A percentile compares a stretch with the other conserved stretches of the same genome.
phyloP scores from a whole-genome alignment of 2,329 filamentous ascomycete species.

The Alternaria hordeiaustralica region DNA sequence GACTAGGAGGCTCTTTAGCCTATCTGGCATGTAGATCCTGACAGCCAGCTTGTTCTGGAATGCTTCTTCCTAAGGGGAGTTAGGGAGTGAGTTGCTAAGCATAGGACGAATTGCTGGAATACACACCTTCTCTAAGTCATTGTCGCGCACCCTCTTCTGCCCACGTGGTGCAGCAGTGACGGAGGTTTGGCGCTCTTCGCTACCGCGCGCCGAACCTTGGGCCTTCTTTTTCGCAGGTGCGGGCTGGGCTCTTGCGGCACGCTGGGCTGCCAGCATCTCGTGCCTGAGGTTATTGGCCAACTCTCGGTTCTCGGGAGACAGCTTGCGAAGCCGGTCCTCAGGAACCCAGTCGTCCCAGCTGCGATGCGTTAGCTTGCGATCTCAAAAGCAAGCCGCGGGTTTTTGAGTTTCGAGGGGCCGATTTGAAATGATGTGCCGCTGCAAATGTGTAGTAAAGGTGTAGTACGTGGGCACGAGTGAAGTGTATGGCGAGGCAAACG shows the following conservation, averaged over 20 bases:
- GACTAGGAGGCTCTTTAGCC: conserved; percentile 88
- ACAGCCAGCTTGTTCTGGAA: conserved; percentile 87
- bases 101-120: background rate
- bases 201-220: conserved; percentile 70
- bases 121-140: conserved; percentile 79
- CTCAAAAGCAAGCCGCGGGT: background rate
- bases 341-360: conserved; percentile 99
- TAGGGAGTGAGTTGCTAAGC: background rate
- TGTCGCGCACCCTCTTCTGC: conserved; percentile 77
- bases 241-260: conserved; percentile 51
- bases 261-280: conserved; percentile 68
- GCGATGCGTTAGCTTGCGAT: conserved; percentile 23
- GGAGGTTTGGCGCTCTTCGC: conserved; percentile 75
- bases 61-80: conserved; percentile 74
- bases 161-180: conserved; percentile 65
- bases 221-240: conserved; percentile 63
- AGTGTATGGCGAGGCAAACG: conserved; percentile 17
- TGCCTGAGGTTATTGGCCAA: conserved; percentile 76
- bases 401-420: background rate
- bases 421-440: background rate
- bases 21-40: conserved; percentile 84
- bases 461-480: conserved; percentile 15
- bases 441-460: conserved; percentile 8
- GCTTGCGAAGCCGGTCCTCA: conserved; percentile 90
- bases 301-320: conserved; percentile 93